Evolutionary conservation across 345 rosid species (phyloP).

Genomic region (Eucalyptus regnans): DNA sequence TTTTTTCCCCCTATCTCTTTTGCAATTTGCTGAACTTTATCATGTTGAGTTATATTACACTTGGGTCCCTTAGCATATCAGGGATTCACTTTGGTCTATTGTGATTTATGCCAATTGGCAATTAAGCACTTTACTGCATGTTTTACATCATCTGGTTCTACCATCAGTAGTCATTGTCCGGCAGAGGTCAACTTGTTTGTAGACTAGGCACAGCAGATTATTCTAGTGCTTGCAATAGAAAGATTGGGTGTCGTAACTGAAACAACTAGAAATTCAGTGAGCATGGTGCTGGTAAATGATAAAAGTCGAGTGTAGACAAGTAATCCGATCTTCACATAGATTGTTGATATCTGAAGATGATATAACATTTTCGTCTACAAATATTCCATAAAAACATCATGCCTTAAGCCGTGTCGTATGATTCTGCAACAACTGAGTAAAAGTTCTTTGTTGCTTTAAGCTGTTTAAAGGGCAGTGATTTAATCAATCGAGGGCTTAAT

Average conservation of each 20-base stretch:
- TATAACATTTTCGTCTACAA: background rate
- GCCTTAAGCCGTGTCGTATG: background rate
- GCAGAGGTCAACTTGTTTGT: background rate
- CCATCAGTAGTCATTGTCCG: background rate
- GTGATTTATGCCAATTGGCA: background rate
- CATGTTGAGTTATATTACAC: background rate
- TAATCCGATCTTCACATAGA: background rate
- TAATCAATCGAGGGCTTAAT: background rate
- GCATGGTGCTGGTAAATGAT: background rate
- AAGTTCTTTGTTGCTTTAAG: background rate
- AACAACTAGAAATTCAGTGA: background rate
- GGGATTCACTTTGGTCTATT: background rate
- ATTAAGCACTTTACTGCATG: background rate
- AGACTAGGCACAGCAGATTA: background rate
- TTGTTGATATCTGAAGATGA: background rate
- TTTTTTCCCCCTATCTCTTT: background rate
- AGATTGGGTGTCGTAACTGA: background rate
- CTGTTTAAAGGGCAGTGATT: background rate
- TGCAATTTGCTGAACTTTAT: background rate
- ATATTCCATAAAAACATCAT: background rate
- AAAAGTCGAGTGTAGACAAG: background rate
- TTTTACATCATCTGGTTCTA: background rate
- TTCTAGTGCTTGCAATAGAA: background rate
- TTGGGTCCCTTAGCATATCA: background rate
- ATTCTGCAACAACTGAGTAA: background rate